Conservation (phyloP, 352 stramenopile species). For the Phytopythium vexans region DNA sequence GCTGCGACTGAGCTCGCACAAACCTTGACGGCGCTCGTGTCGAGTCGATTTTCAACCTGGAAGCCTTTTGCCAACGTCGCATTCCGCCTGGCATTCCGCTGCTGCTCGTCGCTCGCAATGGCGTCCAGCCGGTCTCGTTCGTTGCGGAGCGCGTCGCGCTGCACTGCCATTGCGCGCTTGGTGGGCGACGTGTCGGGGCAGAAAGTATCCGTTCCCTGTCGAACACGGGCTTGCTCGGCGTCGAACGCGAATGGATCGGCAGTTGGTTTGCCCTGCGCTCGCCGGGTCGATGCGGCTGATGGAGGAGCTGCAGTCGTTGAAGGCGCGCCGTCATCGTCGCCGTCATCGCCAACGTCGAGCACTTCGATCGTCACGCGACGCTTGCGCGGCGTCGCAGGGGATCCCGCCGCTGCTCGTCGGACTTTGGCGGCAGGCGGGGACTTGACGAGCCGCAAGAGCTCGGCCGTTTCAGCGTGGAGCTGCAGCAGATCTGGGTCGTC, state of each 20-base stretch:
- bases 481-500: constrained; percentile 51
- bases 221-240: constrained; percentile 53
- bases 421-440: constrained; percentile 14
- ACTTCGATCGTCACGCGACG: constrained; percentile 67
- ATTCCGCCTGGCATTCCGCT: constrained; percentile 16
- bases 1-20: not conserved
- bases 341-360: constrained; percentile 41
- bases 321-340: not conserved
- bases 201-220: constrained; percentile 54
- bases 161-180: constrained; percentile 45
- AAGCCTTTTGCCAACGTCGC: constrained; percentile 11
- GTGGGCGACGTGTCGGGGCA: constrained; percentile 46
- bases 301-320: not conserved
- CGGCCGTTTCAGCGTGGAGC: constrained; percentile 53
- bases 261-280: constrained; percentile 1
- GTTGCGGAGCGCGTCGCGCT: constrained; percentile 26
- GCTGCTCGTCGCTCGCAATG: constrained; percentile 22
- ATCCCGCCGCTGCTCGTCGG: not conserved
- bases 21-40: constrained; percentile 46
- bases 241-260: constrained; percentile 48
- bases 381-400: constrained; percentile 19
- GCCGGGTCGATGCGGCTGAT: not conserved
- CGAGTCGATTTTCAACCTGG: constrained; percentile 34
- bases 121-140: constrained; percentile 39
- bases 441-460: constrained; percentile 58